These are phyloP conservation scores for Agrostemma githago DNA, from an alignment of 148 eudicot genomes.

Conservation along the genomic window DNA sequence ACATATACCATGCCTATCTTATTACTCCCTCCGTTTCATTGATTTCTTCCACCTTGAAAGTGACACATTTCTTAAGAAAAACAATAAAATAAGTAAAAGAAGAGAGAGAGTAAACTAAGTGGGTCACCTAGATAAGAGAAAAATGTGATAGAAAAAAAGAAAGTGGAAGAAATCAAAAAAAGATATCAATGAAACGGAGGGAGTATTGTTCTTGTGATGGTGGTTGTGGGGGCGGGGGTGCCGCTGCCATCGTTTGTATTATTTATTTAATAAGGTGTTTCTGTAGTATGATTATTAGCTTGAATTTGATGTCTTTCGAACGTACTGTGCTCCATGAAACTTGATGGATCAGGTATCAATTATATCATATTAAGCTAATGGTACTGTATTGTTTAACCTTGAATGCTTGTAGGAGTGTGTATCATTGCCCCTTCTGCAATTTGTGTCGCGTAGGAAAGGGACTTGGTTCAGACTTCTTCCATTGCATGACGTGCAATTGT, in stretches of 20 bases:
- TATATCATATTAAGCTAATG: neutral
- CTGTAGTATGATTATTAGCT: neutral
- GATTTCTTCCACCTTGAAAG: no score
- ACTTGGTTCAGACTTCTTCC: constrained; percentile 81
- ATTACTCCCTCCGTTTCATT: no score
- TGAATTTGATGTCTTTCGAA: neutral
- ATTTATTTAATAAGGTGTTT: neutral
- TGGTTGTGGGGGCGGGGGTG: neutral
- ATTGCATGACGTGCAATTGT: constrained; percentile 92
- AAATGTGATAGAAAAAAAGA: no score
- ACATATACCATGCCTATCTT: neutral
- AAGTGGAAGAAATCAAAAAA: no score
- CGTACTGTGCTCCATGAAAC: neutral
- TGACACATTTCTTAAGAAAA: no score
- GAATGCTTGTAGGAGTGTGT: constrained; percentile 52
- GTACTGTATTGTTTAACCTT: constrained; percentile 6
- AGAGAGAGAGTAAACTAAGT: no score
- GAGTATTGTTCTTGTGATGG: no score
- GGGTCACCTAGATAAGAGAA: no score
- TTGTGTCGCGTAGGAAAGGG: constrained; percentile 76
- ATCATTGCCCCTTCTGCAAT: constrained; percentile 92
- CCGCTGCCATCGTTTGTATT: no score
- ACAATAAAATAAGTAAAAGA: no score
- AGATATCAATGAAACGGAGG: no score
- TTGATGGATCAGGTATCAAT: neutral